Evolutionary conservation across 163 green algal species (phyloP), one percentile per base, ranked within the genome.

Genomic region (Trebouxia gelatinosa): DNA sequence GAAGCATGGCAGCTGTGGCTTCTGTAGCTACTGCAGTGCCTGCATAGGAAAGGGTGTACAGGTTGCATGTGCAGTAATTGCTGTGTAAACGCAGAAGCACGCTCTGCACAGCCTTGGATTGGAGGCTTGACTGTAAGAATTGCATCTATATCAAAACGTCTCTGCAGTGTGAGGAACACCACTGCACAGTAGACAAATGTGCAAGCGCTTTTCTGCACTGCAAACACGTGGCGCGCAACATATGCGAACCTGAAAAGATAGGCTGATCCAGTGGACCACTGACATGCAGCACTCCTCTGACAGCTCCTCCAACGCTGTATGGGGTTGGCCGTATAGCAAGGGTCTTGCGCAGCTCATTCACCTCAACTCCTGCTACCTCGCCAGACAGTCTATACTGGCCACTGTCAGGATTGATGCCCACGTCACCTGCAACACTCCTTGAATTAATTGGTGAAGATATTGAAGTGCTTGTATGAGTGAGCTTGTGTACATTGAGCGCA

Each of bases 191-290:
- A n/a, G n/a, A n/a, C n/a, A n/a, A n/a, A n/a, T n/a, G n/a, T n/a
- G n/a, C n/a, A n/a, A n/a, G n/a, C n/a, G n/a, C n/a, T n/a, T n/a
- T n/a, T n/a, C n/a, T n/a, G n/a, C n/a, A n/a, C n/a, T n/a, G n/a
- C n/a, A n/a, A n/a, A n/a, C n/a, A n/a, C n/a, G n/a, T n/a, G n/a
- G n/a, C n/a, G n/a, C n/a, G n/a, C n/a, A n/a, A n/a, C n/a, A n/a
- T n/a, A n/a, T n/a, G n/a, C n/a, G 6, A 39, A 80, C 92, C 92
- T 40, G 86, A 93, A 83, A 98, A 98, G 1, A 98, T 87, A 0
- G 95, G 95, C 72, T 92, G 86, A 75, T 98, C 95, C 38, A 98
- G 87, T 2, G 93, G 92, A 2, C 95, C 95, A 0, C 87, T 95
- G 70, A 91, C 86, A 83, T 97, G 92, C 77, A 99, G 80, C 78